A percentile compares a stretch with the other conserved stretches of the same genome.
Conservation (phyloP, 2,329 filamentous ascomycete species). For the Fusarium brevicatenulatum region DNA sequence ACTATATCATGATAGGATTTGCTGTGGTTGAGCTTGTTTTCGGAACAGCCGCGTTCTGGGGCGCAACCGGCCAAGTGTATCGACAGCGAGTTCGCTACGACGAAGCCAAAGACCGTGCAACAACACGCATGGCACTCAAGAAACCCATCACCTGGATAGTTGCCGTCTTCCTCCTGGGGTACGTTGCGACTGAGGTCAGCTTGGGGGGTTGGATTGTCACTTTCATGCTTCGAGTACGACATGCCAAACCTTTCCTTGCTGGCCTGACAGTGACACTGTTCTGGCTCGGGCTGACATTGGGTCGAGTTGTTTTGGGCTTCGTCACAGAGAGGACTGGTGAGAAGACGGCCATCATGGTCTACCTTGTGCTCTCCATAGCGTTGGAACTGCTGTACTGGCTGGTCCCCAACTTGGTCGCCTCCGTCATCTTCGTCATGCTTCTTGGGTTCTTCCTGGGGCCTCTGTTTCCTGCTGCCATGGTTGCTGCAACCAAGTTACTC, state of each 20-base stretch:
- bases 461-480: slow-evolving; percentile 79
- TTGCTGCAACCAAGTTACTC: slow-evolving; percentile 78
- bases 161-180: slow-evolving; percentile 78
- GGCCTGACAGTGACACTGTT: slow-evolving; percentile 83
- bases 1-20: slow-evolving; percentile 76
- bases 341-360: slow-evolving; percentile 70
- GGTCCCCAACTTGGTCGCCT: slow-evolving; percentile 79
- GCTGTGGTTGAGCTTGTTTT: slow-evolving; percentile 65
- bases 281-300: slow-evolving; percentile 84
- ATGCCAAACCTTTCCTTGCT: slow-evolving; percentile 74
- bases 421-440: slow-evolving; percentile 75
- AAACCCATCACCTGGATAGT: slow-evolving; percentile 75
- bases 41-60: slow-evolving; percentile 70
- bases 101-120: slow-evolving; percentile 55
- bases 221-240: slow-evolving; percentile 84
- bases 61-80: slow-evolving; percentile 66
- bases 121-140: slow-evolving; percentile 56
- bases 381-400: slow-evolving; percentile 84
- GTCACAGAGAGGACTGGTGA: slow-evolving; percentile 79
- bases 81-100: slow-evolving; percentile 44
- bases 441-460: slow-evolving; percentile 85
- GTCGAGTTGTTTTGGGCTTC: slow-evolving; percentile 78
- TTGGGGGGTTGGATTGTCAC: slow-evolving; percentile 83
- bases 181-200: slow-evolving; percentile 81
- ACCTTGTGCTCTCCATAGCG: slow-evolving; percentile 70